A percentile compares a stretch with the other conserved stretches of the same genome.
phyloP scores from a whole-genome alignment of 2,329 filamentous ascomycete species.

The Penicillium sp. region DNA sequence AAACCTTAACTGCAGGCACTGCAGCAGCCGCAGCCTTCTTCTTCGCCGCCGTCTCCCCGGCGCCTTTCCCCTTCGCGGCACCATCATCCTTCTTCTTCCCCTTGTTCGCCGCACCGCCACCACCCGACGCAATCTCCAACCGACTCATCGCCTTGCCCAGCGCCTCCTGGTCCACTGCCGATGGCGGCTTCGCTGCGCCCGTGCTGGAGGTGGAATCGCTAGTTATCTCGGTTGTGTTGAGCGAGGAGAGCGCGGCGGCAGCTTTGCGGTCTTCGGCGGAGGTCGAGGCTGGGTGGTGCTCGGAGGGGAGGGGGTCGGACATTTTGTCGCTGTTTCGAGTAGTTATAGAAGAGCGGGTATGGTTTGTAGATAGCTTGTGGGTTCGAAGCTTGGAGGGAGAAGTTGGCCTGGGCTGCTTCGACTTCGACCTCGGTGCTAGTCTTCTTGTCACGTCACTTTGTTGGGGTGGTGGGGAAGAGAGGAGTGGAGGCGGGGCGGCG shows the following conservation, averaged over 20 bases:
- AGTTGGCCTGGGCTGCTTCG: too few species aligned
- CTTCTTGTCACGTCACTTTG: not conserved
- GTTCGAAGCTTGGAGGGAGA: not conserved
- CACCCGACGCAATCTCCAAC: constrained; percentile 49
- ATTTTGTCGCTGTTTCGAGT: constrained; percentile 31
- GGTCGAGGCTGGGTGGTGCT: constrained; percentile 29
- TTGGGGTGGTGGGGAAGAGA: not conserved
- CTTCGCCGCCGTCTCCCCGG: constrained; percentile 33
- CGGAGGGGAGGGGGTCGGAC: constrained; percentile 50
- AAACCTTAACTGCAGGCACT: constrained; percentile 45
- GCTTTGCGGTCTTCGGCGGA: constrained; percentile 57
- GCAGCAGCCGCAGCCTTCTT: constrained; percentile 42
- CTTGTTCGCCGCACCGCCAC: constrained; percentile 26
- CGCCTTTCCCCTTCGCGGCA: constrained; percentile 30
- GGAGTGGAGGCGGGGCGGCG: too few species aligned
- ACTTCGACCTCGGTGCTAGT: too few species aligned
- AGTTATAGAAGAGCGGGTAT: not conserved
- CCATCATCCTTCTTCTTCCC: constrained; percentile 4
- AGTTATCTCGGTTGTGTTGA: constrained; percentile 48
- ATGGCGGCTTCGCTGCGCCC: constrained; percentile 31
- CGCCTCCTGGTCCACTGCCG: constrained; percentile 51
- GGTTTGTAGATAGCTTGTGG: not conserved
- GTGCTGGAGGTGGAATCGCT: constrained; percentile 35
- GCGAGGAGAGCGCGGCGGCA: constrained; percentile 54
- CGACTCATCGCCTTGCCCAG: constrained; percentile 56